Conservation (phyloP, 352 stramenopile genomes). For the Aphanomyces invadans region DNA sequence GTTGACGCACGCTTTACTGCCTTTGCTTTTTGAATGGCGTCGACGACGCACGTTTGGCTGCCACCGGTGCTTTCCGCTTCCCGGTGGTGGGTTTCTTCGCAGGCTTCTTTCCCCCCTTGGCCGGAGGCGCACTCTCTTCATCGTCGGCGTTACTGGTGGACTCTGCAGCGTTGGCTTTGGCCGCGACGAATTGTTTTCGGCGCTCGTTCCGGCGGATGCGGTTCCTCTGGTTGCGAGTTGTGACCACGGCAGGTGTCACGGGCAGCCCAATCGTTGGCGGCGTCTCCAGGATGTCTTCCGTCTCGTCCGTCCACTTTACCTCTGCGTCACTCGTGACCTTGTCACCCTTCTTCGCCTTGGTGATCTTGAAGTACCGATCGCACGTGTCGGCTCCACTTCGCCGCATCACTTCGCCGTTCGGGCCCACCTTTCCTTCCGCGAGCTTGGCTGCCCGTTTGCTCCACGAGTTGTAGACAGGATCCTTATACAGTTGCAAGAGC, state of each 20-base stretch:
- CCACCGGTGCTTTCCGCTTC: not conserved
- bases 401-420: constrained; percentile 8
- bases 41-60: not conserved
- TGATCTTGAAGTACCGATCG: constrained; percentile 13
- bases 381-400: constrained; percentile 12
- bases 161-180: not conserved
- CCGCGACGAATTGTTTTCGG: not conserved
- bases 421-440: not conserved
- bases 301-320: constrained; percentile 13
- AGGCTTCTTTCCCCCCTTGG: constrained; percentile 5
- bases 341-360: constrained; percentile 3
- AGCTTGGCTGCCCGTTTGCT: constrained; percentile 8
- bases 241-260: not conserved
- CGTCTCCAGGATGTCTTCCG: constrained; percentile 1
- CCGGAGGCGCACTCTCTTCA: not conserved
- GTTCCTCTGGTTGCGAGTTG: constrained; percentile 15
- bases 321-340: not conserved
- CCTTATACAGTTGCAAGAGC: constrained; percentile 18
- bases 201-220: constrained; percentile 1
- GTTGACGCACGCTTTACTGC: too few species aligned
- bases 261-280: not conserved
- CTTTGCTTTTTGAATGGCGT: constrained; percentile 10
- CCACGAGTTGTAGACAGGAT: constrained; percentile 15
- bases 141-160: not conserved
- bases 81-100: not conserved